Percentiles rank a stretch among this genome's conserved stretches.
Evolutionary conservation across 139 green algal species (phyloP).

Genomic region (Volvox reticuliferus): DNA sequence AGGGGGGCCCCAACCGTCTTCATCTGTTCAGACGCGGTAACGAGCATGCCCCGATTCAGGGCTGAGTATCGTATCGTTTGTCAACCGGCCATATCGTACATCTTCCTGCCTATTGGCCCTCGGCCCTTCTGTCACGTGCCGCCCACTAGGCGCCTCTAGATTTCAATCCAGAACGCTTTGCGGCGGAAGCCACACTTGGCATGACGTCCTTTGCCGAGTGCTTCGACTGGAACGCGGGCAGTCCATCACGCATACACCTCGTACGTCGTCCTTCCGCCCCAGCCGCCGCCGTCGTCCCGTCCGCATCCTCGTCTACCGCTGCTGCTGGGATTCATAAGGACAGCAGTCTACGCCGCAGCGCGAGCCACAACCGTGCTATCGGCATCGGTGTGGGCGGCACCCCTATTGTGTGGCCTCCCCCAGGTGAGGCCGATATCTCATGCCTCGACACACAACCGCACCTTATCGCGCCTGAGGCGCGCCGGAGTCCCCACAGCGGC

Average conservation of each 20-base stretch:
- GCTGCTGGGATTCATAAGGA: neutral
- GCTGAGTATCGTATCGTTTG: too few species aligned
- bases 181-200: neutral
- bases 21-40: too few species aligned
- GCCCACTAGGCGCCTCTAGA: conserved; percentile 2
- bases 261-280: conserved; percentile 3
- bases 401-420: conserved; percentile 16
- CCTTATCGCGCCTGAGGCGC: too few species aligned
- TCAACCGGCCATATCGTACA: too few species aligned
- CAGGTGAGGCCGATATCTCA: neutral
- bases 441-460: too few species aligned
- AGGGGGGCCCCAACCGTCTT: too few species aligned
- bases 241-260: conserved; percentile 29
- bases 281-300: neutral
- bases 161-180: conserved; percentile 37
- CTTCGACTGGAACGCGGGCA: conserved; percentile 42
- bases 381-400: neutral
- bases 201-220: conserved; percentile 45
- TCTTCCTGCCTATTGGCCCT: too few species aligned
- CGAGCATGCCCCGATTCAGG: too few species aligned
- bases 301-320: neutral
- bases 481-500: too few species aligned
- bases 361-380: neutral
- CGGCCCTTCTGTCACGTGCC: too few species aligned
- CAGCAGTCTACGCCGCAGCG: neutral